These are phyloP conservation scores for Carnegiea gigantea DNA, from an alignment of 179 eudicot genomes.

Conservation along the genomic window DNA sequence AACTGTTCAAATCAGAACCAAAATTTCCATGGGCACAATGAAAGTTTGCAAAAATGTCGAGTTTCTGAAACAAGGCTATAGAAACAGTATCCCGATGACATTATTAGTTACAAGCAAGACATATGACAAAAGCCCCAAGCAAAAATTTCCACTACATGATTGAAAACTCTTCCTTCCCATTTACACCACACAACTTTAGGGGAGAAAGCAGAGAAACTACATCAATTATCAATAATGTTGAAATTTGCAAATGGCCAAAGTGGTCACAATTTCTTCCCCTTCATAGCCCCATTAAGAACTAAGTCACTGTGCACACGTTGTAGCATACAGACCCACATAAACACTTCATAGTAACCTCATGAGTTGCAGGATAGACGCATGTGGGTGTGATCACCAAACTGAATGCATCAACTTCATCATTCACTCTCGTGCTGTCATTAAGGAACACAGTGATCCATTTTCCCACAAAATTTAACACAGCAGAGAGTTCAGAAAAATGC, in stretches of 20 bases:
- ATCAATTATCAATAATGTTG: neutral
- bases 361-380: no score
- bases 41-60: neutral
- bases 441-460: neutral
- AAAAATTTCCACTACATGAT: no score
- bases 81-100: no score
- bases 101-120: neutral
- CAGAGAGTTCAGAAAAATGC: neutral
- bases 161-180: neutral
- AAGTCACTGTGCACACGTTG: neutral
- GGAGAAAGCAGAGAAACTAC: no score
- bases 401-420: neutral
- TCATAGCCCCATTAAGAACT: no score
- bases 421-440: neutral
- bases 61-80: neutral
- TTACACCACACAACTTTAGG: neutral
- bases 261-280: neutral
- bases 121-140: no score
- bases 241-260: neutral
- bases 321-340: neutral
- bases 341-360: neutral
- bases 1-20: neutral
- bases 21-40: neutral
- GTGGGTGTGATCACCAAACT: neutral
- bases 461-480: neutral